Percentiles rank a stretch among this genome's conserved stretches.
phyloP scores from a whole-genome alignment of 371 early-diverging fungal species.

The Actinomortierella ambigua region DNA sequence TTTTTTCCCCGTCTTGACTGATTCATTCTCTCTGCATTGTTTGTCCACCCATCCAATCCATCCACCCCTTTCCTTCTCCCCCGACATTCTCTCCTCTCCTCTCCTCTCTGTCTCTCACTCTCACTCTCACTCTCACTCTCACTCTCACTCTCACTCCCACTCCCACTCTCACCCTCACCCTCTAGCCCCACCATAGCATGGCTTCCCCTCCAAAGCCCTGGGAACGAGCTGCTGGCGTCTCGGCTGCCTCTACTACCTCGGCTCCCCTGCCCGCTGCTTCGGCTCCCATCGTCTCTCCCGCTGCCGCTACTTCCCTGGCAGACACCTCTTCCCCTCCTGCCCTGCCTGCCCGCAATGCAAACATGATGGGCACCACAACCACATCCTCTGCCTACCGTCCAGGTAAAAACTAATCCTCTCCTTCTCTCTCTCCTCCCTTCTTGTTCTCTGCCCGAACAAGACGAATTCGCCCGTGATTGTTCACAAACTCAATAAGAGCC shows the following conservation, averaged over 20 bases:
- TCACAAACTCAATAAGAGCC: neutral
- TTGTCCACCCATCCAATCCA: neutral
- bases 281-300: conserved; percentile 28
- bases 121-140: neutral
- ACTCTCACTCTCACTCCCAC: neutral
- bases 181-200: conserved; percentile 50
- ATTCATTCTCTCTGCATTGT: neutral
- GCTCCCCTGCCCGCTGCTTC: conserved; percentile 44
- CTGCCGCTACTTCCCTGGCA: conserved; percentile 1
- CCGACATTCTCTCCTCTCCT: neutral
- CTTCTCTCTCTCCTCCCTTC: conserved; percentile 5
- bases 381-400: conserved; percentile 24
- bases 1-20: neutral
- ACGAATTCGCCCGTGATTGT: no score
- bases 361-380: conserved; percentile 30
- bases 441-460: neutral
- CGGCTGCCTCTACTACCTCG: conserved; percentile 18
- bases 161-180: neutral
- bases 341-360: conserved; percentile 40
- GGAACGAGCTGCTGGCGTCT: conserved; percentile 66
- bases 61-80: neutral
- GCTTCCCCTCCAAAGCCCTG: conserved; percentile 95
- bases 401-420: conserved; percentile 14
- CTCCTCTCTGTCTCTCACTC: neutral
- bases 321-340: conserved; percentile 41